These are phyloP conservation scores for Russula vinacea DNA, from an alignment of 768 basidiomycete genomes.

Conservation along the genomic window DNA sequence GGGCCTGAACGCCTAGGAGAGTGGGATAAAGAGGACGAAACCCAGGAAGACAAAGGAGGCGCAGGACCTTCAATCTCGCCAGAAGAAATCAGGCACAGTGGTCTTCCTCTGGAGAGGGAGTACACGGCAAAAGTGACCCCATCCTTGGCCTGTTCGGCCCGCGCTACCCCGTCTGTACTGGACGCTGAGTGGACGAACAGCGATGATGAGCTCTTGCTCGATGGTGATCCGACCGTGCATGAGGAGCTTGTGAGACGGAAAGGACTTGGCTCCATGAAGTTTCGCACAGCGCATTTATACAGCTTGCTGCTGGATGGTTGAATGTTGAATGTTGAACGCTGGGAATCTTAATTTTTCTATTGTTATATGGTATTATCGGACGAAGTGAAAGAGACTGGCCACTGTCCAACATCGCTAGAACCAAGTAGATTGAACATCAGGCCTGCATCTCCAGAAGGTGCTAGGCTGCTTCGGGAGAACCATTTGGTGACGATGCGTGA, in stretches of 20 bases:
- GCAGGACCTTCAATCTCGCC: background rate
- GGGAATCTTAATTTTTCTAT: background rate
- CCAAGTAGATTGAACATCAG: no score
- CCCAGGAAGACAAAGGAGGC: background rate
- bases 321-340: background rate
- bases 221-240: slow-evolving; percentile 9
- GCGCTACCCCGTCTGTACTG: background rate
- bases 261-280: slow-evolving; percentile 15
- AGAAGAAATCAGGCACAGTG: background rate
- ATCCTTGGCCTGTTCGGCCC: background rate
- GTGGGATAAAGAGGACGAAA: background rate
- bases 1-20: background rate
- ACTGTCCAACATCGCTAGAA: no score
- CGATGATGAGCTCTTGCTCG: slow-evolving; percentile 16
- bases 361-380: slow-evolving; percentile 1
- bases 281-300: slow-evolving; percentile 23
- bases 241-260: slow-evolving; percentile 17
- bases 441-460: background rate
- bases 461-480: no score
- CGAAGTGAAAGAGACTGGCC: background rate
- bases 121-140: background rate
- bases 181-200: slow-evolving; percentile 13
- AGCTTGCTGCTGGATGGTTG: slow-evolving; percentile 15
- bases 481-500: no score
- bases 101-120: background rate